phyloP scores from a whole-genome alignment of 2,329 filamentous ascomycete species.

The Fusarium torreyae region DNA sequence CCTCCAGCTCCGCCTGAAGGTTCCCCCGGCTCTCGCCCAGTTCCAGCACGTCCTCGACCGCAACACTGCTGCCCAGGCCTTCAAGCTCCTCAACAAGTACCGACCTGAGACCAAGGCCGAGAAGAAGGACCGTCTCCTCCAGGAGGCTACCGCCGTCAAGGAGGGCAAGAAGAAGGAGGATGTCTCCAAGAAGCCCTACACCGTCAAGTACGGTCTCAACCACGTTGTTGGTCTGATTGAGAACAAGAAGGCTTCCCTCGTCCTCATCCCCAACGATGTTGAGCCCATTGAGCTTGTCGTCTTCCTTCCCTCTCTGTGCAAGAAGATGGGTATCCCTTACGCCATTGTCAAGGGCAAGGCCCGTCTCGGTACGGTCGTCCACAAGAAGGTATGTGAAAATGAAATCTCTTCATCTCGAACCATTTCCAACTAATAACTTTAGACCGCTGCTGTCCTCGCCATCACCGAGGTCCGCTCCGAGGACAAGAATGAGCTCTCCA shows the following conservation, averaged over 20 bases:
- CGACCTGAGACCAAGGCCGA: slow-evolving; percentile 98
- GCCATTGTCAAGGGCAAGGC: slow-evolving; percentile 99
- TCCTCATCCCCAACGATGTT: slow-evolving; percentile 99
- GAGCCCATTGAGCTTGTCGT: slow-evolving; percentile 99
- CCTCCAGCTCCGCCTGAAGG: slow-evolving; percentile 98
- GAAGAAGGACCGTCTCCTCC: slow-evolving; percentile 99
- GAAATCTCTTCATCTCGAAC: too few relatives aligned
- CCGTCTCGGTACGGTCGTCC: slow-evolving; percentile 96
- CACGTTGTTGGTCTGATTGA: slow-evolving; percentile 97
- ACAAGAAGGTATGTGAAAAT: slow-evolving; percentile 86
- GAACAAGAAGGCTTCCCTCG: slow-evolving; percentile 99
- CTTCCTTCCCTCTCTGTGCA: slow-evolving; percentile 98
- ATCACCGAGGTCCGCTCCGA: slow-evolving; percentile 97
- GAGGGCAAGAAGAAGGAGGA: slow-evolving; percentile 99
- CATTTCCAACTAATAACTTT: slow-evolving; percentile 49
- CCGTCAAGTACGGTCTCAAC: slow-evolving; percentile 99
- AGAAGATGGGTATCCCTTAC: slow-evolving; percentile 99
- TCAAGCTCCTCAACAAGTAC: slow-evolving; percentile 99
- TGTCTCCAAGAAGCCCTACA: slow-evolving; percentile 99
- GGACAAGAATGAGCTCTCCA: slow-evolving; percentile 98
- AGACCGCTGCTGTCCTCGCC: slow-evolving; percentile 96
- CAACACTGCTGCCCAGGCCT: slow-evolving; percentile 95
- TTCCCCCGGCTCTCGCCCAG: slow-evolving; percentile 96
- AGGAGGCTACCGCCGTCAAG: slow-evolving; percentile 97
- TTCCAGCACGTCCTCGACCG: slow-evolving; percentile 98